Evolutionary conservation across 73 alveolate genomes (phyloP).

Genomic region (Symbiodinium natans): DNA sequence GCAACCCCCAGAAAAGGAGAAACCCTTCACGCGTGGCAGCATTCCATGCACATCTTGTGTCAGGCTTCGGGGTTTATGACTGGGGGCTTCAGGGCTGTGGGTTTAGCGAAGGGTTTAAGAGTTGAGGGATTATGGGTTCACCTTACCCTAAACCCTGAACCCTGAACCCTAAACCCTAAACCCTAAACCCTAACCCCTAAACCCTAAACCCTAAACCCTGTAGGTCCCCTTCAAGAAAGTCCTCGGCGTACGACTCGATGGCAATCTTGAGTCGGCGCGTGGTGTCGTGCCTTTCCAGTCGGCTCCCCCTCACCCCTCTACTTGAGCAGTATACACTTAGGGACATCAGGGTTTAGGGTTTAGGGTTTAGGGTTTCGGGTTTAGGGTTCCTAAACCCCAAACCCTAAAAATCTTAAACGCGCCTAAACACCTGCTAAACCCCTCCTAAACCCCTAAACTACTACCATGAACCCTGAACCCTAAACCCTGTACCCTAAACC

Average conservation of each 20-base stretch:
- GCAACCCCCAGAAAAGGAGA: too few species aligned
- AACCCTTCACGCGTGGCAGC: too few species aligned
- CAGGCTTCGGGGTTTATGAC: too few species aligned
- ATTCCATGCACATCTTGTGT: too few species aligned
- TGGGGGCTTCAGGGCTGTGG: too few species aligned
- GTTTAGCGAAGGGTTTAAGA: too few species aligned
- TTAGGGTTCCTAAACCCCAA: not conserved
- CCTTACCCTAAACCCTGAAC: too few species aligned
- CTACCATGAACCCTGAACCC: too few species aligned
- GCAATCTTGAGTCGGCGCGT: slow-evolving; percentile 57
- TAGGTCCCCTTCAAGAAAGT: not conserved
- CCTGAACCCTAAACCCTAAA: not conserved
- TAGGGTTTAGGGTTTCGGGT: not conserved
- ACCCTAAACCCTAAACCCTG: not conserved
- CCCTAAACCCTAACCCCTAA: not conserved
- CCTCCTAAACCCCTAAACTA: too few species aligned
- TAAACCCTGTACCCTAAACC: not conserved
- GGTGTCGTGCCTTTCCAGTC: slow-evolving; percentile 8
- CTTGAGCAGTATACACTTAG: not conserved
- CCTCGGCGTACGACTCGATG: slow-evolving; percentile 63
- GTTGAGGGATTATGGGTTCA: not conserved
- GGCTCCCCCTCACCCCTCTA: not conserved
- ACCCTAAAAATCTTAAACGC: not conserved
- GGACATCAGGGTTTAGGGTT: not conserved
- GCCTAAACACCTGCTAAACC: not conserved